Evolutionary conservation across 352 stramenopile genomes (phyloP).

Genomic region (Globisporangium nunn): DNA sequence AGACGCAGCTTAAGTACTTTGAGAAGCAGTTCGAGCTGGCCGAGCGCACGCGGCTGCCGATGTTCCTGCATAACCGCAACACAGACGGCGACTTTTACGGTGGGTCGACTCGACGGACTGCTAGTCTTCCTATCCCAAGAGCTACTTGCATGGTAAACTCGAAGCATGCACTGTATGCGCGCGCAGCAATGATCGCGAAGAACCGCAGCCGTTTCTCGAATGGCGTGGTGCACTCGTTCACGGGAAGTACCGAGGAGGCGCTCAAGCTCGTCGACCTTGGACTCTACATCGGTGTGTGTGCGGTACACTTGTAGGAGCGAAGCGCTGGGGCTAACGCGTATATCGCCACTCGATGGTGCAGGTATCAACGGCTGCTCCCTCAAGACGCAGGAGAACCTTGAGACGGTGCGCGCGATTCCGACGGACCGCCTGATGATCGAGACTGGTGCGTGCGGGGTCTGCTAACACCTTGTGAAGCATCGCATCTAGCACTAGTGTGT

Average conservation of each 20-base stretch:
- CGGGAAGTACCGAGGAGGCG: conserved; percentile 89
- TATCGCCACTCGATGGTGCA: conserved; percentile 10
- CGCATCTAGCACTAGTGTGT: neutral
- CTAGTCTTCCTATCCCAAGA: neutral
- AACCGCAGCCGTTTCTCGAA: conserved; percentile 64
- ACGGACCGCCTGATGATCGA: conserved; percentile 92
- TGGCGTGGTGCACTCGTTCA: conserved; percentile 97
- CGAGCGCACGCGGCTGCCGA: conserved; percentile 72
- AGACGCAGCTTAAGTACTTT: conserved; percentile 91
- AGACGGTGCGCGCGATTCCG: conserved; percentile 89
- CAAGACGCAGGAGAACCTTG: conserved; percentile 92
- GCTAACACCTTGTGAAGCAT: neutral
- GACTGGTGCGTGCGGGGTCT: conserved; percentile 46
- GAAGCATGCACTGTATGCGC: neutral
- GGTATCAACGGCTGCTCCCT: conserved; percentile 95
- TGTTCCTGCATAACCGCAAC: conserved; percentile 97
- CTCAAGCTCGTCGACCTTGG: conserved; percentile 88
- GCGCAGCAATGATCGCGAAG: conserved; percentile 53
- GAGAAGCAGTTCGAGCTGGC: conserved; percentile 90
- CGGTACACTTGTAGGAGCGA: neutral
- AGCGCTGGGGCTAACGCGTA: neutral
- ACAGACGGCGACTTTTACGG: conserved; percentile 89
- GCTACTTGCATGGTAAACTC: neutral
- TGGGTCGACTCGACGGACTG: conserved; percentile 9
- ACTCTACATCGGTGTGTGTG: conserved; percentile 88